A percentile compares a stretch with the other conserved stretches of the same genome.
Evolutionary conservation across 352 stramenopile genomes (phyloP).

Genomic region (Phytopythium litorale): DNA sequence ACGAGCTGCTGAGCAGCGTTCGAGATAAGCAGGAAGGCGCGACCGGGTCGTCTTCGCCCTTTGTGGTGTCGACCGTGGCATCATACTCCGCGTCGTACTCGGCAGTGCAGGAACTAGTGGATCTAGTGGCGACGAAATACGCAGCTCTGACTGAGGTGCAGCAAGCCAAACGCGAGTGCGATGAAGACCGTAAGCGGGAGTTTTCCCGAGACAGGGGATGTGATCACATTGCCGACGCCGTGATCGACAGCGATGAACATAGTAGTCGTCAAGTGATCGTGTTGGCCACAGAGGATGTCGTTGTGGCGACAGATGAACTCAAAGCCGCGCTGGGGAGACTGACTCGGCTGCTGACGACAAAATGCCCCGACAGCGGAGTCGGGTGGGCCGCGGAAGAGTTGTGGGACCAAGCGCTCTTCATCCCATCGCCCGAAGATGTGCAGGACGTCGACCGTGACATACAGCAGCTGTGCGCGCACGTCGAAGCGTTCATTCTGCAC

Average conservation of each 20-base stretch:
- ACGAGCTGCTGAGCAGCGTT: conserved; percentile 18
- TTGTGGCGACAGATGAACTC: conserved; percentile 25
- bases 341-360: conserved; percentile 24
- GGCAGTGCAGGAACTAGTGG: conserved; percentile 19
- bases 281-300: conserved; percentile 19
- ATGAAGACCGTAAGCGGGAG: neutral
- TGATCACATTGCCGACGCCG: neutral
- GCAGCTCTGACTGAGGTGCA: conserved; percentile 12
- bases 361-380: conserved; percentile 39
- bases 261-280: conserved; percentile 18
- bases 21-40: neutral
- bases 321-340: conserved; percentile 25
- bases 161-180: conserved; percentile 1
- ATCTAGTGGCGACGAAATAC: conserved; percentile 26
- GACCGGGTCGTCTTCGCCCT: neutral
- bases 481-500: conserved; percentile 29
- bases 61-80: neutral
- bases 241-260: neutral
- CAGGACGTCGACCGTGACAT: conserved; percentile 42
- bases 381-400: conserved; percentile 46
- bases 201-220: neutral
- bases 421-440: conserved; percentile 43
- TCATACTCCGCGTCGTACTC: neutral
- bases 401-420: conserved; percentile 62
- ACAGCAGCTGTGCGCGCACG: conserved; percentile 22